Evolutionary conservation across 345 rosid species (phyloP), one percentile per base, ranked within the genome.

Genomic region (Camelina sativa): DNA sequence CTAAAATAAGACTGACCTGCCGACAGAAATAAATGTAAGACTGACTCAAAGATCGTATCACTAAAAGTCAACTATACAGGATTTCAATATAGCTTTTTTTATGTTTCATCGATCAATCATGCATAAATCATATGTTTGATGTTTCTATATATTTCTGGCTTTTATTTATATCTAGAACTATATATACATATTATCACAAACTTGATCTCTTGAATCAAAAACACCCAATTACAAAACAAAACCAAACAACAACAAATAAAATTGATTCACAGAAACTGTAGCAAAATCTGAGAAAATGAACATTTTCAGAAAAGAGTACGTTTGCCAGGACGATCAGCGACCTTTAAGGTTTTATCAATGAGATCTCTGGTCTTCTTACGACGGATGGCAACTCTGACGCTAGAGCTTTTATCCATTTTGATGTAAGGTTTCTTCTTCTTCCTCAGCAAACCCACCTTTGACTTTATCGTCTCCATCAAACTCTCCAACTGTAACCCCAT

Each of bases 321-420:
- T 44, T 88, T 86, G 30, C 89, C 93, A 78, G 97, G 93, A 28
- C 75, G 84, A 82, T 95, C 99, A 48, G 99, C 97, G 9, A 69
- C 83, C 72, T 84, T 81, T 67, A 95, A 79, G 8, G 97, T 95
- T 84, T 95, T 86, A 48, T 90, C 89, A 10, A 95, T 95, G 66
- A 95, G 85, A 69, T 84, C 81, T 30, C 73, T 84, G 0, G 97
- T 93, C 80, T 95, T 95, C 73, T 89, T 81, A 85, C 99, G 90
- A 9, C 99, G 89, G 76, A 95, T 95, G 85, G 92, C 97, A 1
- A 92, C 97, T 79, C 78, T 90, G n/a, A 92, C 97, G 62, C 99
- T 95, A 0, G 96, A 77, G 81, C 97, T 92, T 79, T 92, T 94
- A 73, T 86, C 97, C 93, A 95, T 90, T 72, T 88, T 92, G 16